These are phyloP conservation scores for Leucosporidium creatinivorum DNA, from an alignment of 768 basidiomycete species.

Conservation along the genomic window DNA sequence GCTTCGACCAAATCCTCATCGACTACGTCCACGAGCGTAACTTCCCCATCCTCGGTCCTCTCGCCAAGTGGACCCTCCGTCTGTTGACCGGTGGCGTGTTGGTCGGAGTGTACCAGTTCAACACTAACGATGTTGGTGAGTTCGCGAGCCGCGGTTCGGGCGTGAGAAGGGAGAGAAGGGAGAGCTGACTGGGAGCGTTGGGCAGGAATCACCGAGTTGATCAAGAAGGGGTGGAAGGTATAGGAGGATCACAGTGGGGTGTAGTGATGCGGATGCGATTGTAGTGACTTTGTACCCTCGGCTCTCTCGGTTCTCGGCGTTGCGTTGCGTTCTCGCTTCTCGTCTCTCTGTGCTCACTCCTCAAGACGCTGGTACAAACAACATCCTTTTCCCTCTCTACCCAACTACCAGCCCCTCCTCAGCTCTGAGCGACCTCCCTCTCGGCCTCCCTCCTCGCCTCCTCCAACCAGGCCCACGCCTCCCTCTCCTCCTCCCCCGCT, in stretches of 20 bases:
- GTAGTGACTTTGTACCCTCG: too few relatives aligned
- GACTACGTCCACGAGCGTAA: conserved; percentile 94
- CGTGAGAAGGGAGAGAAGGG: background rate
- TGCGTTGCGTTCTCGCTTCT: too few relatives aligned
- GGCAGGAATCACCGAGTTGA: conserved; percentile 75
- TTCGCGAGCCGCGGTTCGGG: conserved; percentile 21
- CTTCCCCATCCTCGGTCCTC: conserved; percentile 69
- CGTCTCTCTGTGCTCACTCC: too few relatives aligned
- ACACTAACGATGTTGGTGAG: conserved; percentile 95
- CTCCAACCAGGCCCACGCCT: too few relatives aligned
- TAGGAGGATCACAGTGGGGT: conserved; percentile 41
- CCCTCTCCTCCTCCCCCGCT: too few relatives aligned
- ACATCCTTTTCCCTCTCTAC: too few relatives aligned
- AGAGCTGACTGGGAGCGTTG: background rate
- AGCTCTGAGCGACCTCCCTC: too few relatives aligned
- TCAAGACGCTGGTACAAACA: too few relatives aligned
- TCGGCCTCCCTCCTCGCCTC: too few relatives aligned
- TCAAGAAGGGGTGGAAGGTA: conserved; percentile 74
- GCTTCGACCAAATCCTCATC: conserved; percentile 62
- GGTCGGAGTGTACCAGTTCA: conserved; percentile 93
- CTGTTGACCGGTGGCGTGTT: conserved; percentile 69
- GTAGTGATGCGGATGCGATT: too few relatives aligned
- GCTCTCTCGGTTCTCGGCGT: too few relatives aligned
- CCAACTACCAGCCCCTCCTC: too few relatives aligned
- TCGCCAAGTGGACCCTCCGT: conserved; percentile 68